Percentiles rank a stretch among this genome's conserved stretches.
phyloP scores from a whole-genome alignment of 345 rosid genomes.

The Gossypium mustelinum region DNA sequence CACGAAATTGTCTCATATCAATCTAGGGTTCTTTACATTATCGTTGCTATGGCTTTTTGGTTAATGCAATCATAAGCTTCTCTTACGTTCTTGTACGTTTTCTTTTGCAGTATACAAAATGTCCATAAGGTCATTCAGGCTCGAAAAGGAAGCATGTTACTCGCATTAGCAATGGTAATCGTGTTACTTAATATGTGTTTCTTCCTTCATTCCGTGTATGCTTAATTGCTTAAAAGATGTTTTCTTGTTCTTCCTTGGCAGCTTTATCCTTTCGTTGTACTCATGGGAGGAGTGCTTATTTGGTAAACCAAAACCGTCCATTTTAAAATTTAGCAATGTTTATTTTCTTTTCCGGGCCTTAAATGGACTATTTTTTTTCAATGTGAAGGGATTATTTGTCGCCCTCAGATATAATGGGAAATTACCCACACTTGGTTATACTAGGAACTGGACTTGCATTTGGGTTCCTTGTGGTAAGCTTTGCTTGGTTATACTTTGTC shows the following conservation, averaged over 20 bases:
- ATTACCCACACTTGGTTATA: slow-evolving; percentile 83
- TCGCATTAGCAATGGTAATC: slow-evolving; percentile 89
- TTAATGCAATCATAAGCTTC: slow-evolving; percentile 10
- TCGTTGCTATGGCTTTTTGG: neutral
- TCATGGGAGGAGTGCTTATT: slow-evolving; percentile 70
- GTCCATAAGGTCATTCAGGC: slow-evolving; percentile 77
- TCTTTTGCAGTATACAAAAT: slow-evolving; percentile 53
- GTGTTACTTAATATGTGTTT: slow-evolving; percentile 4
- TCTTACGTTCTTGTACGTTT: neutral
- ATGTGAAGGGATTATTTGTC: slow-evolving; percentile 70
- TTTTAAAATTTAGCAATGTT: slow-evolving; percentile 4
- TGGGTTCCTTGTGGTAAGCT: slow-evolving; percentile 91
- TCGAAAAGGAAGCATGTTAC: slow-evolving; percentile 82
- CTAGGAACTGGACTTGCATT: slow-evolving; percentile 98
- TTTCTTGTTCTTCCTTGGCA: slow-evolving; percentile 32
- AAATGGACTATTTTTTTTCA: slow-evolving; percentile 11
- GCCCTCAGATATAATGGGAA: slow-evolving; percentile 67
- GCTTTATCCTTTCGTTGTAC: slow-evolving; percentile 76
- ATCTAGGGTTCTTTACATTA: slow-evolving; percentile 10
- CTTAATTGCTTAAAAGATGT: slow-evolving; percentile 5
- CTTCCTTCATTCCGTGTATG: slow-evolving; percentile 9
- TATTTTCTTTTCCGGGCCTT: neutral
- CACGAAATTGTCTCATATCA: neutral
- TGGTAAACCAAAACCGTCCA: slow-evolving; percentile 46
- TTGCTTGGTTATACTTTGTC: neutral